Evolutionary conservation across 2,329 filamentous ascomycete genomes (phyloP), one percentile per base, ranked within the genome.

Genomic region (Hymenoscyphus fraxineus): DNA sequence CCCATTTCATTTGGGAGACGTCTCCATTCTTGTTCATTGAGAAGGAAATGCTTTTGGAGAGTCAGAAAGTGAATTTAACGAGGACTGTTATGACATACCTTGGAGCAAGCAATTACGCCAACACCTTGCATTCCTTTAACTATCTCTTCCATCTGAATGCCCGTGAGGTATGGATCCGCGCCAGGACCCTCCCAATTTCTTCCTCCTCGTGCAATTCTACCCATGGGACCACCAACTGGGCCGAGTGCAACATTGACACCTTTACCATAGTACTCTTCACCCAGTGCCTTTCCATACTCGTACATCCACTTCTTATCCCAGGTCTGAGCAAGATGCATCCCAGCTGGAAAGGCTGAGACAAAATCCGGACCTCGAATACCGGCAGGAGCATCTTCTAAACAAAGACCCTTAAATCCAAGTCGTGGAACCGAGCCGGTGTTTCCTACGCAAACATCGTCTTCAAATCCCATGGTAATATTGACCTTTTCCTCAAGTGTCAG

Each of bases 271-370:
- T 40, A 65, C 38, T 63, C 64, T 16, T 57, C 57, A 6, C 58
- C 61, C 2, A 63, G 40, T n/a, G 64, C 64, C 51, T 60, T 58
- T 19, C 44, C 58, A 6, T 63, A 62, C 41, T 19, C 58, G 16
- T 38, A n/a, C 32, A 65, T 63, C 10, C 56, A 56, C 13, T 57
- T 35, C 22, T 54, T 58, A 31, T 62, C 35, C 60, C 51, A 62
- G 7, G 56, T 60, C 40, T 60, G 44, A 60, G 19, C 58, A 2
- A 41, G 7, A 27, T 56, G 58, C 41, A 60, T 56, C 32, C 40
- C 90, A 7, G 85, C 82, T 2, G 86, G 81, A 74, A 89, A 89
- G 2, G 84, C 87, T 57, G 85, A 87, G 65, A 82, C 82, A 72
- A 85, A 87, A 73, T 89, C 87, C 67, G 82, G 76, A 9, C 35